phyloP scores from a whole-genome alignment of 495 filamentous ascomycete genomes.

The Penicillium lividum region DNA sequence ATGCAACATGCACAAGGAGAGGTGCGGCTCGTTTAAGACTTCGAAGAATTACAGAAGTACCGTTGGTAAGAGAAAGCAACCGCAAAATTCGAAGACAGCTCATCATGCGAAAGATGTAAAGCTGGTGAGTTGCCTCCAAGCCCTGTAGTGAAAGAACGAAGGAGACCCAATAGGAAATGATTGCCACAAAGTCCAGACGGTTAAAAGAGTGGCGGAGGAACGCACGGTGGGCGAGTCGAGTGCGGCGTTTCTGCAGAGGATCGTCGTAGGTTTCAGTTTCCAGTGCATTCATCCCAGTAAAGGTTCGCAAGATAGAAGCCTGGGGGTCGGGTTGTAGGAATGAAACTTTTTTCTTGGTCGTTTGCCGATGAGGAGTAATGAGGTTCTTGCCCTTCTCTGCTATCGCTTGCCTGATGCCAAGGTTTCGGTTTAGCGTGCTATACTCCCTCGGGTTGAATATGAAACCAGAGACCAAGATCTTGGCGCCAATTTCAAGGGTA shows the following conservation, averaged over 20 bases:
- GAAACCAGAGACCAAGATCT: constrained; percentile 88
- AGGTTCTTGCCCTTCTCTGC: constrained; percentile 71
- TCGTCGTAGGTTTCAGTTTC: constrained; percentile 56
- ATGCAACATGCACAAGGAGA: constrained; percentile 89
- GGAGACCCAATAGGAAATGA: constrained; percentile 94
- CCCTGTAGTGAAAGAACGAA: constrained; percentile 70
- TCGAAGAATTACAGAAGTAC: constrained; percentile 86
- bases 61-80: constrained; percentile 84
- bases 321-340: constrained; percentile 47
- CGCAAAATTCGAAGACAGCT: constrained; percentile 69
- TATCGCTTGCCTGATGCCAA: constrained; percentile 72
- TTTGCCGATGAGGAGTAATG: constrained; percentile 78
- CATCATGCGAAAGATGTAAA: constrained; percentile 74
- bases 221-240: constrained; percentile 83
- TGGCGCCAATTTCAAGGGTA: constrained; percentile 78
- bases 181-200: constrained; percentile 89
- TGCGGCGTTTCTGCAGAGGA: constrained; percentile 76
- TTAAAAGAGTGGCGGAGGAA: constrained; percentile 96
- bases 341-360: constrained; percentile 51
- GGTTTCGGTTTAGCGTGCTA: constrained; percentile 71
- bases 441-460: constrained; percentile 85
- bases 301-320: constrained; percentile 76
- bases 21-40: constrained; percentile 96
- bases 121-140: constrained; percentile 63
- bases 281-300: constrained; percentile 70